Conservation (phyloP, 495 filamentous ascomycete species). For the Lophiostoma macrostomum region DNA sequence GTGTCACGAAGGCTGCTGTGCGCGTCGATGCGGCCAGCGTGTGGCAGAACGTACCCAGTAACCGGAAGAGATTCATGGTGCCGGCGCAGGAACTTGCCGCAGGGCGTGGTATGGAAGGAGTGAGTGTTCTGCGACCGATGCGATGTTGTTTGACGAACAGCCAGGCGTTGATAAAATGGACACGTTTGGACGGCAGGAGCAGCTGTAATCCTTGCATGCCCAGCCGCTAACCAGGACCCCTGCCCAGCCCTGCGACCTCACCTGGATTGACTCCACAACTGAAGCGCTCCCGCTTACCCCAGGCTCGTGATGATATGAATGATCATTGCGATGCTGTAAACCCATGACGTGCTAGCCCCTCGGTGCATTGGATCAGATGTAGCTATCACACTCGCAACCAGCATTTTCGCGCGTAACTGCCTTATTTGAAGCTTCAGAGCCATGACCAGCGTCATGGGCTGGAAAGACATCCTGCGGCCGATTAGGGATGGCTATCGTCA, state of each 20-base stretch:
- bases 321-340: too few species aligned
- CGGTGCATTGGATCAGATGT: too few species aligned
- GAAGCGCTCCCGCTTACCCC: too few species aligned
- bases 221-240: neutral
- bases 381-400: too few species aligned
- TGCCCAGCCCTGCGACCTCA: conserved; percentile 1
- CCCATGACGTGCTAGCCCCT: too few species aligned
- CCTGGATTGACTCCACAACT: neutral
- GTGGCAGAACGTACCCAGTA: conserved; percentile 59
- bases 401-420: neutral
- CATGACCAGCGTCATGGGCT: conserved; percentile 12
- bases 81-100: too few species aligned
- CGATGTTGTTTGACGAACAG: neutral
- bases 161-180: conserved; percentile 9
- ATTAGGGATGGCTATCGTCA: conserved; percentile 35
- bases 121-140: neutral
- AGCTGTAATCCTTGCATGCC: conserved; percentile 22
- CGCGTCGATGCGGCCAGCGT: neutral
- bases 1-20: conserved; percentile 14
- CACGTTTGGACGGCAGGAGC: conserved; percentile 9
- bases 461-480: conserved; percentile 36
- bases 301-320: too few species aligned
- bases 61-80: conserved; percentile 84
- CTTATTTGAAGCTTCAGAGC: neutral
- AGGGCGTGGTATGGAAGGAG: neutral